A percentile compares a stretch with the other conserved stretches of the same genome.
Conservation (phyloP, 768 basidiomycete species). For the Agrocybe praecox region DNA sequence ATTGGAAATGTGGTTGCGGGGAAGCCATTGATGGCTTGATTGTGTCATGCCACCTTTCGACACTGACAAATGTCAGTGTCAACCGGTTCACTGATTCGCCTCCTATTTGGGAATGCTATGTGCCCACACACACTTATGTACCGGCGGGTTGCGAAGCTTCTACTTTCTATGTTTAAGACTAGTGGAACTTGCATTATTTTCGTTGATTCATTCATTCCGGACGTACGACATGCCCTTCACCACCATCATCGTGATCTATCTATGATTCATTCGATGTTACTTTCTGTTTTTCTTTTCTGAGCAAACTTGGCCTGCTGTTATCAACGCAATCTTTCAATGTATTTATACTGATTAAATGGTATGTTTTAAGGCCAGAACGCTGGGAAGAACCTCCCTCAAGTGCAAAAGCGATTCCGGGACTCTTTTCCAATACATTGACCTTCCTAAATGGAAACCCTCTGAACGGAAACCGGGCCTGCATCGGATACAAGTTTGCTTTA, state of each 20-base stretch:
- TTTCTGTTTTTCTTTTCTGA: background rate
- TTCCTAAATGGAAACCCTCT: slow-evolving; percentile 56
- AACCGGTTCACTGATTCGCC: slow-evolving; percentile 4
- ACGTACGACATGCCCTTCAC: no score
- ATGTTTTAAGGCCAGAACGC: slow-evolving; percentile 56
- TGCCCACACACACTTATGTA: background rate
- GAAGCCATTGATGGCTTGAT: slow-evolving; percentile 13
- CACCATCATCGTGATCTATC: no score
- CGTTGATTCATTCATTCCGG: no score
- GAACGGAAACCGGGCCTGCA: slow-evolving; percentile 58
- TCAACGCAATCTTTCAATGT: background rate
- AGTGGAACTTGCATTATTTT: background rate
- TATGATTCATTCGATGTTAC: no score
- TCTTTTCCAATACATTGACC: slow-evolving; percentile 56
- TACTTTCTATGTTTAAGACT: background rate
- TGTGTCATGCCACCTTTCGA: slow-evolving; percentile 4
- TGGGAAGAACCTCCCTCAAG: slow-evolving; percentile 53
- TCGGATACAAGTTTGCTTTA: slow-evolving; percentile 64
- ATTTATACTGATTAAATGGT: background rate
- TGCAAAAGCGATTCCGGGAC: slow-evolving; percentile 32
- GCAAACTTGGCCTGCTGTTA: slow-evolving; percentile 2
- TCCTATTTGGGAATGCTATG: background rate
- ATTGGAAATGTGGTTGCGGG: background rate
- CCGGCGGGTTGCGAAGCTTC: background rate
- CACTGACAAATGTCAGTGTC: background rate